phyloP scores from a whole-genome alignment of 495 filamentous ascomycete genomes.

The Hypoxylon rickii region DNA sequence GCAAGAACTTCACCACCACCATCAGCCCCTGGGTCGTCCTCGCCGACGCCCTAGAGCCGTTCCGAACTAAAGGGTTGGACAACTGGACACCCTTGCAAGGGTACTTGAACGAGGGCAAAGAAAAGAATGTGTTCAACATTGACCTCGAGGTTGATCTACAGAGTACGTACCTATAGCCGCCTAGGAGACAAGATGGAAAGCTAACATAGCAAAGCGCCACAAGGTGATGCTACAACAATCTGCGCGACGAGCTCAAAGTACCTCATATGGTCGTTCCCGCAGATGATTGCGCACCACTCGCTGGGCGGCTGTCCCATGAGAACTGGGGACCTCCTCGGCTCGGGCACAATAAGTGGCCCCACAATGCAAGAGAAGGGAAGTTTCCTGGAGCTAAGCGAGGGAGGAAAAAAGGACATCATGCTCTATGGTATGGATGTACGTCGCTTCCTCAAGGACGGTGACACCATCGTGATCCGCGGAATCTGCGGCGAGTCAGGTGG shows the following conservation, averaged over 20 bases:
- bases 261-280: constrained; percentile 88
- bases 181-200: not conserved
- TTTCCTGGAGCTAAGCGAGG: constrained; percentile 77
- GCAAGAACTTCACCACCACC: constrained; percentile 91
- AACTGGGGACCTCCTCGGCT: constrained; percentile 83
- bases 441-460: constrained; percentile 82
- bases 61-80: constrained; percentile 57
- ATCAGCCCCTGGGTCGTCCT: constrained; percentile 91
- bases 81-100: constrained; percentile 67
- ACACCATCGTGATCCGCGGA: constrained; percentile 74
- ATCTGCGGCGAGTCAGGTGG: constrained; percentile 61
- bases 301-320: constrained; percentile 82
- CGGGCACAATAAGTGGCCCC: constrained; percentile 85
- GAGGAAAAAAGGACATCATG: constrained; percentile 66
- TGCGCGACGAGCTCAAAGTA: constrained; percentile 66
- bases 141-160: constrained; percentile 74
- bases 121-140: constrained; percentile 73
- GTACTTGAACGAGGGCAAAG: constrained; percentile 69
- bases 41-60: constrained; percentile 80
- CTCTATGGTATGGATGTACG: constrained; percentile 73
- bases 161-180: constrained; percentile 48
- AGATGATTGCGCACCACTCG: constrained; percentile 93
- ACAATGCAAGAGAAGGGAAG: constrained; percentile 67
- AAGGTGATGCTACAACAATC: constrained; percentile 68
- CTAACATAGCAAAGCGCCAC: constrained; percentile 50